Conservation (phyloP, 2,329 filamentous ascomycete genomes). For the Diplocarpon mali region DNA sequence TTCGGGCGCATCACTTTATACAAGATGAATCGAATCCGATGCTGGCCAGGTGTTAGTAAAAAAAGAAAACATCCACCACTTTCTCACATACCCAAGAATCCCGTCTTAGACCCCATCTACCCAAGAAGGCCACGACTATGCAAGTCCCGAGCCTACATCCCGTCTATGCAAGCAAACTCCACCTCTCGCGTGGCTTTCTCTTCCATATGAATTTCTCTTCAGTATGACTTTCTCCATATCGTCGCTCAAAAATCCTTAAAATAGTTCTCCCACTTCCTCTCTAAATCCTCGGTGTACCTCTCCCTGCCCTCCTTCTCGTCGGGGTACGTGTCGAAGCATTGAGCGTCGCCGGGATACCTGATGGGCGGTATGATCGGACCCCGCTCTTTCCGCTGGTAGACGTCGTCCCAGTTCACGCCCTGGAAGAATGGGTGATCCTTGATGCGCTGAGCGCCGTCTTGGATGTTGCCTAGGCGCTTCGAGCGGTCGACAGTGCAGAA, state of each 20-base stretch:
- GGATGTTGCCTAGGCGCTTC: constrained; percentile 66
- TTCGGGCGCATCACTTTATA: no score
- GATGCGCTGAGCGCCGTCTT: constrained; percentile 59
- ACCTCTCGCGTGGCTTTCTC: no score
- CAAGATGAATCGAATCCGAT: no score
- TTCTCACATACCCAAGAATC: background rate
- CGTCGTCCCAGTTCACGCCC: constrained; percentile 61
- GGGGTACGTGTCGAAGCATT: constrained; percentile 77
- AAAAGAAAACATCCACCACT: no score
- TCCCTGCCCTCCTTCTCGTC: constrained; percentile 58
- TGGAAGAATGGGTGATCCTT: constrained; percentile 69
- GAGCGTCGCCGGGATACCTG: constrained; percentile 59
- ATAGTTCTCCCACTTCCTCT: constrained; percentile 54
- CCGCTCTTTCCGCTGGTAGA: constrained; percentile 50
- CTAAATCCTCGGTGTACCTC: constrained; percentile 58
- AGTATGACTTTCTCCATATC: no score
- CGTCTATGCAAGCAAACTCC: background rate
- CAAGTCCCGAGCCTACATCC: no score
- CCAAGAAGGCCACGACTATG: background rate
- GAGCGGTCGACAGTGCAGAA: constrained; percentile 73
- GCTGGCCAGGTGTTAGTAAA: no score
- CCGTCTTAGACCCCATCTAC: background rate
- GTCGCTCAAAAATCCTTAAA: constrained; percentile 58
- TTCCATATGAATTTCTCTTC: no score
- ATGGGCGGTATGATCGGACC: constrained; percentile 71